A percentile compares a stretch with the other conserved stretches of the same genome.
Evolutionary conservation across 345 rosid genomes (phyloP).

Genomic region (Populus nigra): DNA sequence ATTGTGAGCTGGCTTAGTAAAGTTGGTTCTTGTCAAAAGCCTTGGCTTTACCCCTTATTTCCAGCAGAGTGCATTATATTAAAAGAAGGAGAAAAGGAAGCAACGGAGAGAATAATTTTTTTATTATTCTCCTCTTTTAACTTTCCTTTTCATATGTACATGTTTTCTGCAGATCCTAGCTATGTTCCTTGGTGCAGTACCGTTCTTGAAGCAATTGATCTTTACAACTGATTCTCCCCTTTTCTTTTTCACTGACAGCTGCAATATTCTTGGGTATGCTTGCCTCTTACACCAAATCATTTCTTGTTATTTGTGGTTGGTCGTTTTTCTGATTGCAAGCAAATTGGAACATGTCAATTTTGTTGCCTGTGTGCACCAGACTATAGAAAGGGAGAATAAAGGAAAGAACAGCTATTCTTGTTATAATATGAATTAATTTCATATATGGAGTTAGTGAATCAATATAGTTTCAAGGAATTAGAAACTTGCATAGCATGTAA

Average conservation of each 20-base stretch:
- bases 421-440: not conserved
- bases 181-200: constrained; percentile 74
- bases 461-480: not conserved
- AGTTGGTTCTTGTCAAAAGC: not conserved
- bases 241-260: constrained; percentile 95
- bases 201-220: constrained; percentile 68
- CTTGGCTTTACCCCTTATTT: not conserved
- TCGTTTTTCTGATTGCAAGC: not conserved
- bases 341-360: not conserved
- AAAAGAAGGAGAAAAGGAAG: not conserved
- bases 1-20: not conserved
- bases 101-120: not conserved
- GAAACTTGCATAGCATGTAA: not conserved
- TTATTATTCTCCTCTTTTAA: not conserved
- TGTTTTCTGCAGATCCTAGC: constrained; percentile 68
- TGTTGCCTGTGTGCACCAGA: not conserved
- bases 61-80: not conserved
- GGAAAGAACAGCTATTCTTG: not conserved
- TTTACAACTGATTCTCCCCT: constrained; percentile 86
- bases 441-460: not conserved
- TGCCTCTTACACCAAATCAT: not conserved
- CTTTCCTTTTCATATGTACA: not conserved
- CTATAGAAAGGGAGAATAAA: not conserved
- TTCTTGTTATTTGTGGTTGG: not conserved
- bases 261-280: constrained; percentile 91